Evolutionary conservation across 2,329 filamentous ascomycete genomes (phyloP), one percentile per base, ranked within the genome.

Genomic region (Chrysoporthe austroafricana): DNA sequence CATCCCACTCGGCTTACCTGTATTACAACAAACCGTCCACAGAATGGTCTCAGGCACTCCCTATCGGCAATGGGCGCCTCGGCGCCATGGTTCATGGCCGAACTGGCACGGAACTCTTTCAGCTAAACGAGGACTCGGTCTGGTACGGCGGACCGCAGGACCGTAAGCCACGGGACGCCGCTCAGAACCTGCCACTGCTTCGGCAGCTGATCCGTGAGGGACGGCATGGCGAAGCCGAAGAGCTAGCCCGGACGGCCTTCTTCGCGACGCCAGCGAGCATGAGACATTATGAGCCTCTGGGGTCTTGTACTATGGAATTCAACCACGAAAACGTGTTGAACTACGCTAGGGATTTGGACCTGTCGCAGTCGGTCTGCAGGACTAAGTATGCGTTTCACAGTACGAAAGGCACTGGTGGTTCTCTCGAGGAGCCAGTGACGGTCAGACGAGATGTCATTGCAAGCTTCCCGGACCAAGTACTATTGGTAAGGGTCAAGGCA

Each of bases 121-220:
- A 80, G 58, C 73, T 85, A 39, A 85, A 84, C 62, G 82, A 84
- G 70, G 81, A 84, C 68, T 82, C 80, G 2, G 77, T 82, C 2
- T 83, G 80, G 80, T 83, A 82, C 72, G 81, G 81, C 64, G 81
- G 80, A 13, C 77, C 75, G 5, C 80, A 81, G 69, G 74, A 81
- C 65, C 79, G 82, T 18, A 80, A 78, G 21, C 81, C 80, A 26
- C 76, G 74, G 52, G 75, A 79, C 57, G 78, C 80, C 4, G 69
- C 76, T 52, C 70, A 71, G 62, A 75, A 80, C 69, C 74, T 84
- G 3, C 75, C 77, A 50, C 73, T 71, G 21, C 72, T 84, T 6
- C 76, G 82, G 64, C 72, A 78, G 61, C 73, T 81, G 18, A 80
- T 84, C 66, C 78, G 80, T 7, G 73, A 74, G 4, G 78, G 78